Conservation (phyloP, 2,329 filamentous ascomycete genomes). For the Mycosphaerelloides madeirae region DNA sequence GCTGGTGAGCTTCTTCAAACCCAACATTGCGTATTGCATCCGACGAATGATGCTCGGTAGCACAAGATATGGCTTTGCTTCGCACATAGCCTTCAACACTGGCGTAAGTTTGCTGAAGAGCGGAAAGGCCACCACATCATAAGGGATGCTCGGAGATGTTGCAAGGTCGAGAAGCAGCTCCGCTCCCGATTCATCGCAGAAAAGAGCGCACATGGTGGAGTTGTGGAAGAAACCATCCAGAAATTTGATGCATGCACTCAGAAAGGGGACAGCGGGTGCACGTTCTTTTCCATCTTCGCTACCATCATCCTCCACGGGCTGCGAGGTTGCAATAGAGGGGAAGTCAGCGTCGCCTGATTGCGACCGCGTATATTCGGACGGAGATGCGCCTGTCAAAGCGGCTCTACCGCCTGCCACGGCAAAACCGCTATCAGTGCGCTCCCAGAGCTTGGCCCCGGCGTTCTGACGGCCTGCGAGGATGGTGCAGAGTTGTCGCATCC, state of each 20-base stretch:
- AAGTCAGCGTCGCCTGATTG: conserved; percentile 4
- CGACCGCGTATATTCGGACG: conserved; percentile 6
- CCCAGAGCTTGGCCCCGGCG: conserved; percentile 74
- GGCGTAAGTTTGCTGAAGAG: conserved; percentile 67
- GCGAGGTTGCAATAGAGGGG: conserved; percentile 1
- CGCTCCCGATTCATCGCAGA: conserved; percentile 74
- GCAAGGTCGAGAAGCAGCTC: conserved; percentile 81
- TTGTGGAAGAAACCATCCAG: conserved; percentile 73
- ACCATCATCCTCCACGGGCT: conserved; percentile 32
- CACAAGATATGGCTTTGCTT: conserved; percentile 73
- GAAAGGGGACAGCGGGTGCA: conserved; percentile 47
- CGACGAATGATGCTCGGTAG: conserved; percentile 76
- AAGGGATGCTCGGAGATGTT: conserved; percentile 73
- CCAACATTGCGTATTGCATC: conserved; percentile 63
- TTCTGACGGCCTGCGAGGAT: conserved; percentile 63
- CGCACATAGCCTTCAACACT: conserved; percentile 72
- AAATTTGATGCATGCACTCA: conserved; percentile 73
- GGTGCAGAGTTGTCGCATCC: conserved; percentile 70
- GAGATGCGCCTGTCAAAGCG: conserved; percentile 11
- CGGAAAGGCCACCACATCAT: conserved; percentile 62
- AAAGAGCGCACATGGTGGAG: conserved; percentile 63
- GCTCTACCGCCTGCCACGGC: conserved; percentile 42
- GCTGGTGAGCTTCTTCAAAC: conserved; percentile 61
- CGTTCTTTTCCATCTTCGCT: conserved; percentile 36
- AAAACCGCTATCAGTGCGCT: conserved; percentile 35